Conservation (phyloP, 208 protist genomes). For the Angomonas desouzai region DNA sequence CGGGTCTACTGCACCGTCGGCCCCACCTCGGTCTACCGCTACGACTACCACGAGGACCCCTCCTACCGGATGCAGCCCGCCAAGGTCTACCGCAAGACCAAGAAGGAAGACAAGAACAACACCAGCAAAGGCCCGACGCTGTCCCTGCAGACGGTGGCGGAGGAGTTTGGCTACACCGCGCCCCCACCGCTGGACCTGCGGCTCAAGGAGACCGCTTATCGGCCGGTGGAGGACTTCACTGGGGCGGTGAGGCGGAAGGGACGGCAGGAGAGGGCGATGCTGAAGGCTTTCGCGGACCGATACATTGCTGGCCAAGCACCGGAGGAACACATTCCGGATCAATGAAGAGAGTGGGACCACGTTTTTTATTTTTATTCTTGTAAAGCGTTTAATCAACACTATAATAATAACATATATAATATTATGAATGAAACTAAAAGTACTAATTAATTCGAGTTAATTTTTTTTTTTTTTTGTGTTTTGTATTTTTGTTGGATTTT, state of each 20-base stretch:
- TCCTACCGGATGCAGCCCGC: neutral
- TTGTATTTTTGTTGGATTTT: neutral
- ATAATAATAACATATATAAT: constrained; percentile 1
- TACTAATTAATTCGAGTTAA: neutral
- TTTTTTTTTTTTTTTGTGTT: too few relatives aligned
- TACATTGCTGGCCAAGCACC: constrained; percentile 46
- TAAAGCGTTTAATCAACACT: neutral
- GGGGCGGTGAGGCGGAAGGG: constrained; percentile 41
- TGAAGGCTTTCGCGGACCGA: constrained; percentile 31
- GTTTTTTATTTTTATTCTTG: constrained; percentile 4
- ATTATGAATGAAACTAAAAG: too few relatives aligned
- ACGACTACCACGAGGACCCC: neutral
- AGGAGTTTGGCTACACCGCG: constrained; percentile 72
- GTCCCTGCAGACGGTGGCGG: constrained; percentile 42
- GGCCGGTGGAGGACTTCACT: constrained; percentile 71
- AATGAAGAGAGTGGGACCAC: neutral
- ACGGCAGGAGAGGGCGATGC: constrained; percentile 22
- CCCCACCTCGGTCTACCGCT: constrained; percentile 42
- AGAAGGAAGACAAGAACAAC: neutral
- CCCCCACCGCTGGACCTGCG: constrained; percentile 69
- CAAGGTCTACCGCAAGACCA: neutral
- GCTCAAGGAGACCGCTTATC: constrained; percentile 61
- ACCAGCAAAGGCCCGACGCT: constrained; percentile 13
- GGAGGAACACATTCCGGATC: constrained; percentile 30
- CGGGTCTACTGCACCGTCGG: constrained; percentile 56